Base-by-base conservation (phyloP, 345 rosid species). In the Arabis hirsuta region DNA sequence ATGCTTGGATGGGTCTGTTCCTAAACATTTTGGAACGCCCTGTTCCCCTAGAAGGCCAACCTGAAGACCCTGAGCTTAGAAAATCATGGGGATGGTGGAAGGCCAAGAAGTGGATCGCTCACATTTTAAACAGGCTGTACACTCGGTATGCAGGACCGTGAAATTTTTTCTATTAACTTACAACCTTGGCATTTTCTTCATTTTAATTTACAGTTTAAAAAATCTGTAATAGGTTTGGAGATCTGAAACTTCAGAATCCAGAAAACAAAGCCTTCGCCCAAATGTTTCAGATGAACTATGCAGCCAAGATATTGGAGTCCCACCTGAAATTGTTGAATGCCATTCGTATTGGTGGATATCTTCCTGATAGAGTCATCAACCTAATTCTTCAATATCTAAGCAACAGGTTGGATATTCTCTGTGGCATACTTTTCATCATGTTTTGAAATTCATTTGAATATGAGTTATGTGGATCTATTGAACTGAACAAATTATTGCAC, bases 11-110 rank as follows among this genome's bases (percentile, higher is more conserved):
- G 99, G 61, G 75, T 60, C 90, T 92, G 69, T 92, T 96, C 87
- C 84, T 92, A 73, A 96, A 80, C 73, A 76, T 90, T 73, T 78
- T 96, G 89, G 98, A 96, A 82, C 89, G 97, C 78, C 87, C 96
- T 62, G 92, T 96, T 70, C 96, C 96, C 12, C 7, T 61, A 13
- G 99, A 96, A 79, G 98, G 97, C 2, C 95, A 96, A 73, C 98
- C 98, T 75, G 64, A 72, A 46, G 98, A 96, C 77, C 95, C 86
- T 4, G 99, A 96, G 66, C 82, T 84, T 46, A 84, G 98, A 81
- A 96, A 92, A 81, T 87, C 96, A 44, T 96, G 99, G 99, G 97
- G 99, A 12, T 96, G 99, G 99, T 96, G 99, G 99, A 96, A 96
- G 78, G 89, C 87, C 84, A 96, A 96, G 83, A 96, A 96, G 76